Evolutionary conservation across 2,329 filamentous ascomycete species (phyloP), one percentile per base, ranked within the genome.

Genomic region (Diaporthe longicolla): DNA sequence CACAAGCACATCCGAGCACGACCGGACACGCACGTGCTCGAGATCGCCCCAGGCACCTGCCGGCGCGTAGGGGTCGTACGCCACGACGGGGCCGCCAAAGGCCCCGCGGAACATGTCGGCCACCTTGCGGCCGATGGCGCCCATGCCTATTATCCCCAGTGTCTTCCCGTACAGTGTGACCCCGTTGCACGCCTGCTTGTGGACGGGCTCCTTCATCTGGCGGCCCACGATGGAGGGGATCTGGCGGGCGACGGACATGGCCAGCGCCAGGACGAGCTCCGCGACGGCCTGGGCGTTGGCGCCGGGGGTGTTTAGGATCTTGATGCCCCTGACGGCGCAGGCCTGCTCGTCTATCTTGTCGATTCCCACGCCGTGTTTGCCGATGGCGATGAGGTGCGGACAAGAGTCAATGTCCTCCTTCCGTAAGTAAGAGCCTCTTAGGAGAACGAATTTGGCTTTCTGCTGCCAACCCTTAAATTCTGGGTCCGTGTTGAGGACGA

Each of bases 111-210:
- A 84, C 45, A 83, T 84, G 57, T 77, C 76, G 1, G 82, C 82
- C n/a, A 83, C 78, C 10, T 75, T 76, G 6, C 76, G 77, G 1
- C 83, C 82, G 45, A 84, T 82, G 71, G 81, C 79, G 4, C 83
- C 83, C 80, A 84, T 82, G 4, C 83, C 82, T 32, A 84, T 73
- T n/a, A 84, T 79, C 3, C 82, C 83, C 10, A 84, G 71, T 0
- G 79, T 80, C 77, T 83, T 83, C 10, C 77, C 74, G 29, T 78
- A 79, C 40, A 82, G 75, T 32, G 78, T 81, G 50, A 79, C 71
- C 29, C 78, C 81, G 37, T 81, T 55, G 10, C 78, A 78, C 8
- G 79, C 69, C n/a, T 78, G 80, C 43, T 79, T 78, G 40, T 78
- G 76, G 15, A 78, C 74, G 43, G 78, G 76, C 57, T 80, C 76